phyloP scores from a whole-genome alignment of 331 rosid species.

The Cydonia oblonga region DNA sequence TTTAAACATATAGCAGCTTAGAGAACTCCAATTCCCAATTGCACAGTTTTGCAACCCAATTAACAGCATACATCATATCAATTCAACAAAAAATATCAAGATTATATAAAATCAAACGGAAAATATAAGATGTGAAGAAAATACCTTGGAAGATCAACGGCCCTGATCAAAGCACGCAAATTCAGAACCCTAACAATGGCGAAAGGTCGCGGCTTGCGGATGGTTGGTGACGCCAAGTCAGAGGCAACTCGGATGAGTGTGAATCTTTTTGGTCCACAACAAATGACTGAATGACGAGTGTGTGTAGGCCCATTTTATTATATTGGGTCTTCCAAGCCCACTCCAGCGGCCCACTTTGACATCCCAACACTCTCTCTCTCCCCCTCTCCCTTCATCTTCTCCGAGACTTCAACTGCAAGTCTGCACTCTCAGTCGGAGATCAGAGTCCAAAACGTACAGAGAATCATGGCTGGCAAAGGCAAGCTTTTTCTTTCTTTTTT shows the following conservation, averaged over 20 bases:
- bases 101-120: background rate
- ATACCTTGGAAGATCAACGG: background rate
- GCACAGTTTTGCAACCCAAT: background rate
- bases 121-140: background rate
- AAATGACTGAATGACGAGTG: too few relatives aligned
- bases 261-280: background rate
- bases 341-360: background rate
- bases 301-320: background rate
- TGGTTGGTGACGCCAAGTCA: background rate
- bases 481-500: background rate
- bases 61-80: background rate
- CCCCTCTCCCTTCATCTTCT: background rate
- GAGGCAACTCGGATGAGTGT: background rate
- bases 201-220: background rate
- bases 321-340: background rate
- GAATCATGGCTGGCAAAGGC: slow-evolving; percentile 3
- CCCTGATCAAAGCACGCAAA: background rate
- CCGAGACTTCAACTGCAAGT: background rate
- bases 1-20: background rate
- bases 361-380: background rate
- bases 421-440: background rate
- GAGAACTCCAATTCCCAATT: background rate
- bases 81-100: background rate
- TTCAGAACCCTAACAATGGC: background rate
- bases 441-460: background rate